These are phyloP conservation scores for Zasmidium angulare DNA, from an alignment of 2,329 filamentous ascomycete species.

Conservation along the genomic window DNA sequence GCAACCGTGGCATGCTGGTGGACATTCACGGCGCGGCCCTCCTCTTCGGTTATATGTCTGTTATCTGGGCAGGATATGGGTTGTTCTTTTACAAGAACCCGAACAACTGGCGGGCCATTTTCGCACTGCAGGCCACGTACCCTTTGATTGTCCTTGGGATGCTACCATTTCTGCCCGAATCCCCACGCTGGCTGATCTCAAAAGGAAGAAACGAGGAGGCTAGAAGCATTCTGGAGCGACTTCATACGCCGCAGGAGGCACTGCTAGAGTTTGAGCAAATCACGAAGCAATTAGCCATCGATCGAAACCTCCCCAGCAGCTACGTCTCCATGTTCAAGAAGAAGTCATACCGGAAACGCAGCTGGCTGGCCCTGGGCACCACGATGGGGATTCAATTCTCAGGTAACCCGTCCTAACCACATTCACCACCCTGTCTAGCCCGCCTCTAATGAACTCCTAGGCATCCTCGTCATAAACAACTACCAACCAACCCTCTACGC, in stretches of 20 bases:
- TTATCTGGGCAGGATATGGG: constrained; percentile 7
- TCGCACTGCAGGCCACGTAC: constrained; percentile 1
- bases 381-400: constrained; percentile 7
- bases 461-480: constrained; percentile 8
- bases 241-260: constrained; percentile 1
- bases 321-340: constrained; percentile 6
- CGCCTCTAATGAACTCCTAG: not conserved
- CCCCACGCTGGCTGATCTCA: constrained; percentile 4
- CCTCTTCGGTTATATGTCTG: constrained; percentile 2
- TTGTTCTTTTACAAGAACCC: constrained; percentile 4
- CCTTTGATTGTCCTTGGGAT: not conserved
- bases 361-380: constrained; percentile 1
- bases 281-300: not conserved
- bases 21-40: constrained; percentile 4
- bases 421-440: no score
- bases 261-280: constrained; percentile 2
- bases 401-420: not conserved
- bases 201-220: constrained; percentile 1
- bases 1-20: constrained; percentile 3
- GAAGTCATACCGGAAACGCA: constrained; percentile 3
- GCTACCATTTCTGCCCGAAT: constrained; percentile 5
- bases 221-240: not conserved
- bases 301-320: constrained; percentile 1
- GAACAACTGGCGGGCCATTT: constrained; percentile 3
- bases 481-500: constrained; percentile 8